phyloP scores from a whole-genome alignment of 2,329 filamentous ascomycete genomes.

The Hypoxylon sp. region DNA sequence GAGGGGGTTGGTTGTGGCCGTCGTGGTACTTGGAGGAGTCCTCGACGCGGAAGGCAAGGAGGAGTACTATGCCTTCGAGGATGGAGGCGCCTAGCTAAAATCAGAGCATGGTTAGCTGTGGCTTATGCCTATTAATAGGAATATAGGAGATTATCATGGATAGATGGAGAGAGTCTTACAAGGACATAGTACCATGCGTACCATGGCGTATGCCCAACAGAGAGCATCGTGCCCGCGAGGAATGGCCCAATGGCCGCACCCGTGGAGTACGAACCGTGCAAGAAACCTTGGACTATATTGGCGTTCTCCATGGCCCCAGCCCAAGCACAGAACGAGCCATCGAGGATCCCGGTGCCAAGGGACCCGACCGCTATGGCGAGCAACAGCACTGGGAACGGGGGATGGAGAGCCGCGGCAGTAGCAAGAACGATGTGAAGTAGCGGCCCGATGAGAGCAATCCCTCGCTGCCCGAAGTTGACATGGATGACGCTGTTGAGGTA shows the following conservation, averaged over 20 bases:
- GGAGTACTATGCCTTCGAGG: slow-evolving; percentile 51
- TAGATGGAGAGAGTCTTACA: slow-evolving; percentile 49
- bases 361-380: slow-evolving; percentile 53
- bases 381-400: slow-evolving; percentile 54
- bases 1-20: slow-evolving; percentile 34
- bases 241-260: slow-evolving; percentile 59
- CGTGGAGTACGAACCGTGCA: slow-evolving; percentile 59
- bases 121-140: too few species aligned
- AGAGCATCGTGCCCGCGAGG: slow-evolving; percentile 54
- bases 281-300: slow-evolving; percentile 58
- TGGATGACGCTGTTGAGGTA: slow-evolving; percentile 59
- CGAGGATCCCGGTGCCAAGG: slow-evolving; percentile 59
- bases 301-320: slow-evolving; percentile 58
- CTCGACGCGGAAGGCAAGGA: slow-evolving; percentile 57
- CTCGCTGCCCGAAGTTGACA: slow-evolving; percentile 58
- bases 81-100: slow-evolving; percentile 38
- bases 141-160: neutral
- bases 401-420: slow-evolving; percentile 49
- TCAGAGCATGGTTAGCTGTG: slow-evolving; percentile 1
- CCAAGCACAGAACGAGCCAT: slow-evolving; percentile 63
- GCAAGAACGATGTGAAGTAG: slow-evolving; percentile 56
- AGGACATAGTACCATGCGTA: slow-evolving; percentile 58
- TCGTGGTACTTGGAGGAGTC: slow-evolving; percentile 53
- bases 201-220: slow-evolving; percentile 52
- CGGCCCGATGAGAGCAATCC: slow-evolving; percentile 59